Evolutionary conservation across 1,139 yeast species (phyloP).

Genomic region (Suhomyces panamericanus): DNA sequence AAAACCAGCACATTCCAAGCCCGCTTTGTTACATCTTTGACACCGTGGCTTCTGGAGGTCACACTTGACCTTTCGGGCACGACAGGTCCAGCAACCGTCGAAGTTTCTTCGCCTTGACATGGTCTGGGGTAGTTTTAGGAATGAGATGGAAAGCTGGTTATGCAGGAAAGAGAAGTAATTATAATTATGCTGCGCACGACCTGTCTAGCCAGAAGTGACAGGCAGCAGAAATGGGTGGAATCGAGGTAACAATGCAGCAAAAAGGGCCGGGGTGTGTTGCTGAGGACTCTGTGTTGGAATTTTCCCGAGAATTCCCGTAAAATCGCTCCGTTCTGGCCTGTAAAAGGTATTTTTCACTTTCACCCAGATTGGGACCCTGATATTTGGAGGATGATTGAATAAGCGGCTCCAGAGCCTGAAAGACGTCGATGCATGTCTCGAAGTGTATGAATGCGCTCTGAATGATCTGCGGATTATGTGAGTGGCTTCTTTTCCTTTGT

Average conservation of each 20-base stretch:
- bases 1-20: slow-evolving; percentile 42
- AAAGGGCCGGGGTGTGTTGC: neutral
- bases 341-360: too few relatives aligned
- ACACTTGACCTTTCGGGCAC: slow-evolving; percentile 52
- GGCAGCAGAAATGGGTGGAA: neutral
- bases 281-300: too few relatives aligned
- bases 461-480: too few relatives aligned
- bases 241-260: neutral
- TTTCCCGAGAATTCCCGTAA: too few relatives aligned
- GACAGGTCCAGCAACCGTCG: slow-evolving; percentile 57
- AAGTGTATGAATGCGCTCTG: too few relatives aligned
- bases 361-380: too few relatives aligned
- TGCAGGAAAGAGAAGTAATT: neutral
- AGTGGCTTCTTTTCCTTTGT: too few relatives aligned
- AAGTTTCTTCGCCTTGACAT: slow-evolving; percentile 42
- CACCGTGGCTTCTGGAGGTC: slow-evolving; percentile 47
- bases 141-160: neutral
- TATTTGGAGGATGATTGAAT: too few relatives aligned
- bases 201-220: neutral
- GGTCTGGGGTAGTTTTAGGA: neutral
- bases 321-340: too few relatives aligned
- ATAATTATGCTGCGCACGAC: neutral
- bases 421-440: too few relatives aligned
- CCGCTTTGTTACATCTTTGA: slow-evolving; percentile 42
- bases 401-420: too few relatives aligned